A percentile compares a stretch with the other conserved stretches of the same genome.
These are phyloP conservation scores for Setaria viridis DNA, from an alignment of 202 grass and related monocot species.

Conservation along the genomic window DNA sequence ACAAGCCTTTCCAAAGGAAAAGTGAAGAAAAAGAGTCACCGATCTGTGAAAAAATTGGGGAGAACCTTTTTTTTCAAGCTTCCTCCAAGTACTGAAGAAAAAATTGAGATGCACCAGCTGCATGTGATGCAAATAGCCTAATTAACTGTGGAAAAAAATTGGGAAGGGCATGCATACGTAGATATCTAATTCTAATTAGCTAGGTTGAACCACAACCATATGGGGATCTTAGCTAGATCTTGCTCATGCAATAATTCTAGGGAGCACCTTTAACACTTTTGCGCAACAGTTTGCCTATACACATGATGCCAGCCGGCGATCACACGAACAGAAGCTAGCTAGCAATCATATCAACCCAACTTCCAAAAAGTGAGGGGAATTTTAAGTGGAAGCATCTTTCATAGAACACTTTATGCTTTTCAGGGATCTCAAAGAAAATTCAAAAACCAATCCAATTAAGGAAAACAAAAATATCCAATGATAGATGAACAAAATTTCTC, in stretches of 20 bases:
- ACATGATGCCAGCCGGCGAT: conserved; percentile 10
- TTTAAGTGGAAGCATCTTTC: conserved; percentile 33
- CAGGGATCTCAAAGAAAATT: conserved; percentile 6
- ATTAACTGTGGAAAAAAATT: neutral
- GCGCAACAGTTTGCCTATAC: conserved; percentile 9
- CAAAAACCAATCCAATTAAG: conserved; percentile 4
- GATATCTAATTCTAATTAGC: neutral
- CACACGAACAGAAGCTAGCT: conserved; percentile 12
- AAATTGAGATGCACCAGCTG: neutral
- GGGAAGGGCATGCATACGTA: neutral
- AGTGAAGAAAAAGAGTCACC: neutral
- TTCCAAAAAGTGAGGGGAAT: conserved; percentile 23
- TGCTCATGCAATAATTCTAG: conserved; percentile 3
- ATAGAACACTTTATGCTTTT: conserved; percentile 35
- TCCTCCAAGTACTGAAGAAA: neutral
- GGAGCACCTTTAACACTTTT: conserved; percentile 18
- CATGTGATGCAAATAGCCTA: neutral
- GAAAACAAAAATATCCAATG: neutral
- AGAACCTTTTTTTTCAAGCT: neutral
- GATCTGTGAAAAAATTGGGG: neutral
- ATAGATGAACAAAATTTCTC: neutral
- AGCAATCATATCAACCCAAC: conserved; percentile 23
- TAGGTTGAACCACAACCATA: neutral
- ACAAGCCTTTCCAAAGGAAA: neutral
- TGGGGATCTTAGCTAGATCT: conserved; percentile 4